Conservation (phyloP, 1,284 basidiomycete species). For the Apiotrichum gracile region DNA sequence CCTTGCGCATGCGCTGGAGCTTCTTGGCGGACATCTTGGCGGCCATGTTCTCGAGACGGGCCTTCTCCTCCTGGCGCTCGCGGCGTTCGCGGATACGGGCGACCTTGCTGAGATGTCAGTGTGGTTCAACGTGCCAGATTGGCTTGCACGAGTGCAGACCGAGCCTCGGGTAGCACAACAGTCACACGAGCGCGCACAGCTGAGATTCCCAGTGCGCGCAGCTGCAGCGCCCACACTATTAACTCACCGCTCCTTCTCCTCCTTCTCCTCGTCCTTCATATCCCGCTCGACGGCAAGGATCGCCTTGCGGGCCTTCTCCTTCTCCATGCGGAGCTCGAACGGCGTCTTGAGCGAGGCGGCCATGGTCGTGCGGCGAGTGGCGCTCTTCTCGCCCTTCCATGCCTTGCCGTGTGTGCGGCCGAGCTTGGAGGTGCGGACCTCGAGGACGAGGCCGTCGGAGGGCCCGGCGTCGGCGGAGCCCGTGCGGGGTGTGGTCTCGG, state of each 20-base stretch:
- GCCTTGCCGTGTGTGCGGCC: slow-evolving; percentile 43
- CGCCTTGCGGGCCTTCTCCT: slow-evolving; percentile 33
- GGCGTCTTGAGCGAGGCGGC: slow-evolving; percentile 33
- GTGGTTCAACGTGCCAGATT: not conserved
- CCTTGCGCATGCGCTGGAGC: slow-evolving; percentile 48
- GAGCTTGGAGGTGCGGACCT: slow-evolving; percentile 22
- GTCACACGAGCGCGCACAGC: too few species aligned
- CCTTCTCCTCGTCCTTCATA: slow-evolving; percentile 45
- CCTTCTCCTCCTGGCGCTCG: slow-evolving; percentile 43
- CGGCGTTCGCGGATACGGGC: slow-evolving; percentile 42
- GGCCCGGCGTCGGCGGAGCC: not conserved
- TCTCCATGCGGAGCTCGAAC: slow-evolving; percentile 40
- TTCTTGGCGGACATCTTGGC: slow-evolving; percentile 49
- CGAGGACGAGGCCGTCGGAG: slow-evolving; percentile 1
- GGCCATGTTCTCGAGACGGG: slow-evolving; percentile 41
- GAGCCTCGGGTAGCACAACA: too few species aligned
- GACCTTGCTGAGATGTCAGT: slow-evolving; percentile 28
- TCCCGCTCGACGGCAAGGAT: slow-evolving; percentile 43
- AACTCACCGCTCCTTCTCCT: slow-evolving; percentile 41
- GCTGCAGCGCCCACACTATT: not conserved
- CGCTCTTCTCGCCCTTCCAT: slow-evolving; percentile 41
- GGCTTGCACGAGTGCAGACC: not conserved
- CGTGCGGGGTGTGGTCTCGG: not conserved
- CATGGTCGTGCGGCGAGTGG: slow-evolving; percentile 36
- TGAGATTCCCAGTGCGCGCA: not conserved